phyloP scores from a whole-genome alignment of 257 asterid genomes.

The Henckelia pumila region DNA sequence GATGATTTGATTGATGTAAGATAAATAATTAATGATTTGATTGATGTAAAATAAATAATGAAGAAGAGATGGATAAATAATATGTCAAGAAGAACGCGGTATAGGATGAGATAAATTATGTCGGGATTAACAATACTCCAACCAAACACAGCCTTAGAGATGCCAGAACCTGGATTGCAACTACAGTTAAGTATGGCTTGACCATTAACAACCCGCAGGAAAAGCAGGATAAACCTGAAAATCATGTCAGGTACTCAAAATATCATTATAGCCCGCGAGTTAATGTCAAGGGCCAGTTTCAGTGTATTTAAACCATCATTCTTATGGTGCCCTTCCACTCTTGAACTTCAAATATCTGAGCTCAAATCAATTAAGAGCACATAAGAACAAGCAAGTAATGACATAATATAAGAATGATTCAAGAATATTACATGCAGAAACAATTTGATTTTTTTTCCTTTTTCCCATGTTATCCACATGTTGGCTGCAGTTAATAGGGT shows the following conservation, averaged over 20 bases:
- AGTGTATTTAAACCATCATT: neutral
- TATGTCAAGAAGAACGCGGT: too few relatives aligned
- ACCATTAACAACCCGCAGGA: neutral
- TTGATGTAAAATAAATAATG: too few relatives aligned
- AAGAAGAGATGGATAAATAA: too few relatives aligned
- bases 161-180: neutral
- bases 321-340: constrained; percentile 9
- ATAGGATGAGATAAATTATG: too few relatives aligned
- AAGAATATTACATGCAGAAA: constrained; percentile 4
- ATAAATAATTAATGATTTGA: too few relatives aligned
- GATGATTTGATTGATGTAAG: too few relatives aligned
- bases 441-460: neutral
- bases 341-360: neutral
- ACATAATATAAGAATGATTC: constrained; percentile 2
- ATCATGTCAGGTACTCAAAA: neutral
- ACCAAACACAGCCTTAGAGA: too few relatives aligned
- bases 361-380: neutral
- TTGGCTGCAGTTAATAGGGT: neutral
- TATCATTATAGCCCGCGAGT: constrained; percentile 4
- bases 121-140: too few relatives aligned
- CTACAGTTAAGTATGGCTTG: neutral
- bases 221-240: neutral
- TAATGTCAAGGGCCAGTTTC: neutral
- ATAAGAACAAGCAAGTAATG: constrained; percentile 1
- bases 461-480: neutral